phyloP scores from a whole-genome alignment of 306 rosid genomes.

The Oxytropis ochrocephala region DNA sequence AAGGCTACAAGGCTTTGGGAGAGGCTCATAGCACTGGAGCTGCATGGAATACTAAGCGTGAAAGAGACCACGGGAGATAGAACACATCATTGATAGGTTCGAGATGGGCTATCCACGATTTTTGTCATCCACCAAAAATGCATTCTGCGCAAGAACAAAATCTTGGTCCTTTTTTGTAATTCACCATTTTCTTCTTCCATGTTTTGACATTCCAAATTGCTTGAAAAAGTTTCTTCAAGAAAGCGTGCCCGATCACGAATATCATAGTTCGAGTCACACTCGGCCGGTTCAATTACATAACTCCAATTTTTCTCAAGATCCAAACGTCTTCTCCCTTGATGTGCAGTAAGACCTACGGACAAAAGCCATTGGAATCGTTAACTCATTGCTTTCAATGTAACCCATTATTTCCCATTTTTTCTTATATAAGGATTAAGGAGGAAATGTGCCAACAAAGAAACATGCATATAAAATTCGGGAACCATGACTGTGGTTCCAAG shows the following conservation, averaged over 20 bases:
- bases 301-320: constrained; percentile 43
- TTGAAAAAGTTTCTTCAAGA: constrained; percentile 53
- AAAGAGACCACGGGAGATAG: constrained; percentile 96
- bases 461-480: constrained; percentile 2
- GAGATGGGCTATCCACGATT: constrained; percentile 27
- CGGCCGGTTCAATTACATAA: constrained; percentile 77
- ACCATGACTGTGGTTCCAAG: not conserved
- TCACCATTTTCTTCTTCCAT: constrained; percentile 28
- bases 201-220: too few species aligned
- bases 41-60: constrained; percentile 92
- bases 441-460: too few species aligned
- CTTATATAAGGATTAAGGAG: too few species aligned
- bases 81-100: constrained; percentile 56
- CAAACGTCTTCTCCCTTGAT: constrained; percentile 48
- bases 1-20: constrained; percentile 87
- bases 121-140: constrained; percentile 51
- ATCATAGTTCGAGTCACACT: constrained; percentile 69
- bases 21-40: constrained; percentile 99
- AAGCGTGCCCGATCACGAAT: constrained; percentile 81
- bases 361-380: too few species aligned
- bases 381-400: too few species aligned
- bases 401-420: too few species aligned
- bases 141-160: constrained; percentile 45
- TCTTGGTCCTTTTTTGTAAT: constrained; percentile 37
- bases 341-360: constrained; percentile 53